Evolutionary conservation across 2,329 filamentous ascomycete genomes (phyloP), one percentile per base, ranked within the genome.

Genomic region (Pseudocercospora pini-densiflorae): DNA sequence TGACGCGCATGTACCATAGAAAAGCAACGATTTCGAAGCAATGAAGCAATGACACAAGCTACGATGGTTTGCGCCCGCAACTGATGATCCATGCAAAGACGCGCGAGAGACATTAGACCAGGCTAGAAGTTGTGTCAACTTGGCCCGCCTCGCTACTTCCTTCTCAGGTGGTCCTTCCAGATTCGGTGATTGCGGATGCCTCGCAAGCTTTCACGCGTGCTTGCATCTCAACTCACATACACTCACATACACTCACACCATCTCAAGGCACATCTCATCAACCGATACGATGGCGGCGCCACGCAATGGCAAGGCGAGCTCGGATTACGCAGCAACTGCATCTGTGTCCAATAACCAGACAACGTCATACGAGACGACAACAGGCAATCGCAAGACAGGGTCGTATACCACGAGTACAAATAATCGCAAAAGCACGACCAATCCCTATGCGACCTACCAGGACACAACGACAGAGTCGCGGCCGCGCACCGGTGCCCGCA

Each of bases 391-490:
- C 19, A 54, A 53, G 24, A 55, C 27, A 19, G 24, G 29, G 2
- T 55, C 61, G 5, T 58, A 61, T 40, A 27, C 43, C 12, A 63
- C 61, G 8, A 61, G 36, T 9, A 36, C 60, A 16, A 53, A 29
- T 33, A 61, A 59, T 21, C 36, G 36, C n/a, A 51, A 58, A 5
- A 66, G 45, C 27, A 53, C 61, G 24, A 63, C 61, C 12, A 40
- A 47, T 12, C 21, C 58, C 29, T 59, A 53, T 14, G 16, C 51
- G 1, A 68, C 59, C 40, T 66, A 71, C 5, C 66, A 73, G 64
- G 69, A 65, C n/a, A 71, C 71, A 2, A 65, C 64, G 4, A 68
- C 66, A 14, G 65, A 63, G 19, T 75, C 73, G 6, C 67, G 74
- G 8, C 71, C 70, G 16, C 68, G 68, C 5, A 72, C 73, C 9